Percentiles rank a stretch among this genome's conserved stretches.
These are phyloP conservation scores for Rhexocercosporidium sp. DNA, from an alignment of 2,329 filamentous ascomycete genomes.

Conservation along the genomic window DNA sequence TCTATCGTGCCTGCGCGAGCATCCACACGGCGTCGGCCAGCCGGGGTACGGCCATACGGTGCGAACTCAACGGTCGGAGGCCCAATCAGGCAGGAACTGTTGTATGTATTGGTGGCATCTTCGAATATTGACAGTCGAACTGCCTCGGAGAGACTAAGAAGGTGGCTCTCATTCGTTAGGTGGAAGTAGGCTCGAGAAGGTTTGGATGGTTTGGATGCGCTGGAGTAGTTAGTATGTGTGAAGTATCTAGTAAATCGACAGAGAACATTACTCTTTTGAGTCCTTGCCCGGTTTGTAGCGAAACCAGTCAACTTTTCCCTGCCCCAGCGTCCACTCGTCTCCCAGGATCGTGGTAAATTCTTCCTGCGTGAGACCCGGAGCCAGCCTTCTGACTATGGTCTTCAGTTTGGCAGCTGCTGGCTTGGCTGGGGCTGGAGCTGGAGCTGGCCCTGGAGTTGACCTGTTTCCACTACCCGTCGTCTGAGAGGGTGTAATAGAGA, in stretches of 20 bases:
- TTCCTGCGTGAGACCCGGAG: slow-evolving; percentile 79
- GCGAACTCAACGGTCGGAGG: slow-evolving; percentile 83
- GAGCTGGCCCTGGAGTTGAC: slow-evolving; percentile 44
- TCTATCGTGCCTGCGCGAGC: slow-evolving; percentile 93
- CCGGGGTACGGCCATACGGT: slow-evolving; percentile 82
- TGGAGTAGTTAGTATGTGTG: slow-evolving; percentile 43
- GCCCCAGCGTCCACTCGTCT: slow-evolving; percentile 79
- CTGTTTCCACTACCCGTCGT: slow-evolving; percentile 50
- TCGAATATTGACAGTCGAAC: slow-evolving; percentile 75
- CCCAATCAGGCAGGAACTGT: slow-evolving; percentile 74
- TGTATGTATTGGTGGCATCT: slow-evolving; percentile 79
- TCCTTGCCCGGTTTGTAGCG: slow-evolving; percentile 76
- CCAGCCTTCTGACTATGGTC: slow-evolving; percentile 81
- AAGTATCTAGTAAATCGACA: slow-evolving; percentile 9
- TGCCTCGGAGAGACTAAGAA: slow-evolving; percentile 69
- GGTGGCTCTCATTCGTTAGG: slow-evolving; percentile 71
- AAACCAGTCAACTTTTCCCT: slow-evolving; percentile 85
- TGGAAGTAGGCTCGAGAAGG: slow-evolving; percentile 85
- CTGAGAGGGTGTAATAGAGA: slow-evolving; percentile 54
- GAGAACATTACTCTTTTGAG: slow-evolving; percentile 72
- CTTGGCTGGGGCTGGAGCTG: slow-evolving; percentile 51
- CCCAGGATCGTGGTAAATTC: slow-evolving; percentile 79
- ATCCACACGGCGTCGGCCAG: slow-evolving; percentile 76
- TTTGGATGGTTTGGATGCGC: slow-evolving; percentile 82
- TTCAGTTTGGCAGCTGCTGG: slow-evolving; percentile 69